Conservation (phyloP, 2,329 filamentous ascomycete genomes). For the Sporothrix pallida region DNA sequence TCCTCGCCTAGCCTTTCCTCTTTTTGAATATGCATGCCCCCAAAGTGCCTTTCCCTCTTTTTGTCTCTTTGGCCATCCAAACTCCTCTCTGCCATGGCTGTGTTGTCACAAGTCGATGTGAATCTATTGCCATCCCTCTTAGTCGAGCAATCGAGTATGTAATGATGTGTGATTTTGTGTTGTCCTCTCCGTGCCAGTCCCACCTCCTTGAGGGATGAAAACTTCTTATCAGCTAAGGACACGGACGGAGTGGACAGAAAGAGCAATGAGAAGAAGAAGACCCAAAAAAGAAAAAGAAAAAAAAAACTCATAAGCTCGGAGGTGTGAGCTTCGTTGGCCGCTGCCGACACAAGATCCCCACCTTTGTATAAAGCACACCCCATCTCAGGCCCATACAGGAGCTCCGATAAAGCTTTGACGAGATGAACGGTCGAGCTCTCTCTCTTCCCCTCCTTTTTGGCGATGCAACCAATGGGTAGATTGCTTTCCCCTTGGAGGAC, state of each 20-base stretch:
- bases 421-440: neutral
- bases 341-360: constrained; percentile 17
- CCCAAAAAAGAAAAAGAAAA: neutral
- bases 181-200: neutral
- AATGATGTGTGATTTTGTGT: constrained; percentile 28
- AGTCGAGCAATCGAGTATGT: constrained; percentile 14
- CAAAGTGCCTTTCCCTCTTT: neutral
- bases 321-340: neutral
- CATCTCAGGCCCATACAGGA: neutral
- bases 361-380: neutral
- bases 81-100: neutral
- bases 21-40: neutral
- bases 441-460: neutral
- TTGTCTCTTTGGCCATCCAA: neutral
- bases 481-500: neutral
- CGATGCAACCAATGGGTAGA: neutral
- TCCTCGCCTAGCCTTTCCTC: neutral
- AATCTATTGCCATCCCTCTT: neutral
- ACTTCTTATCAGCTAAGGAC: constrained; percentile 27
- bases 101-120: neutral
- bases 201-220: neutral
- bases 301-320: neutral
- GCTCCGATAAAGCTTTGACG: constrained; percentile 8
- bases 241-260: constrained; percentile 30
- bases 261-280: neutral